Conservation (phyloP, 192 early-diverging fungal species). For the Gryganskiella cystojenkinii region DNA sequence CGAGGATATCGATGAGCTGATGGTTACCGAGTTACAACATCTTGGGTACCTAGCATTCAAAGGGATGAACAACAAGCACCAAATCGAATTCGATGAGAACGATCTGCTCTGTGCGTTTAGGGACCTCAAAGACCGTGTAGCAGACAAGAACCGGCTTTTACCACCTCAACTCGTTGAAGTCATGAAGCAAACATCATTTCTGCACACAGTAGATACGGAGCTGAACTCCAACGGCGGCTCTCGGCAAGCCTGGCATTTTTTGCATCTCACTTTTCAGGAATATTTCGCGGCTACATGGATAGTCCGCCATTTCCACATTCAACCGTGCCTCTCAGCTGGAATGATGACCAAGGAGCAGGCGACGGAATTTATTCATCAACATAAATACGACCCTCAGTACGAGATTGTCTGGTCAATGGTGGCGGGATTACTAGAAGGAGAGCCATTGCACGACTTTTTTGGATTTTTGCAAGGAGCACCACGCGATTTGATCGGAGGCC, state of each 20-base stretch:
- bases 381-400: constrained; percentile 25
- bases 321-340: neutral
- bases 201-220: constrained; percentile 16
- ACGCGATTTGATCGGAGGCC: constrained; percentile 22
- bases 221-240: neutral
- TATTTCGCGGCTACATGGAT: constrained; percentile 38
- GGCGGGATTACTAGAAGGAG: constrained; percentile 18
- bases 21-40: constrained; percentile 14
- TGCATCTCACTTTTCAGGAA: constrained; percentile 35
- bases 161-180: neutral
- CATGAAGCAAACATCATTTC: constrained; percentile 22
- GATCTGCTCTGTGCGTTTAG: neutral
- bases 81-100: constrained; percentile 21
- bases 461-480: constrained; percentile 12
- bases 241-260: constrained; percentile 15
- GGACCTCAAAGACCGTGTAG: neutral
- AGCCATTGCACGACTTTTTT: constrained; percentile 10
- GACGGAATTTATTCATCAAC: constrained; percentile 1
- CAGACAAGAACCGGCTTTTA: neutral
- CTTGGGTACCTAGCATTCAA: constrained; percentile 26
- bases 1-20: constrained; percentile 6
- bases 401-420: too few species aligned
- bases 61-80: constrained; percentile 17
- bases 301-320: neutral
- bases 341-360: constrained; percentile 1